Conservation (phyloP, 805 yeast genomes). For the Ogataea kodamae region DNA sequence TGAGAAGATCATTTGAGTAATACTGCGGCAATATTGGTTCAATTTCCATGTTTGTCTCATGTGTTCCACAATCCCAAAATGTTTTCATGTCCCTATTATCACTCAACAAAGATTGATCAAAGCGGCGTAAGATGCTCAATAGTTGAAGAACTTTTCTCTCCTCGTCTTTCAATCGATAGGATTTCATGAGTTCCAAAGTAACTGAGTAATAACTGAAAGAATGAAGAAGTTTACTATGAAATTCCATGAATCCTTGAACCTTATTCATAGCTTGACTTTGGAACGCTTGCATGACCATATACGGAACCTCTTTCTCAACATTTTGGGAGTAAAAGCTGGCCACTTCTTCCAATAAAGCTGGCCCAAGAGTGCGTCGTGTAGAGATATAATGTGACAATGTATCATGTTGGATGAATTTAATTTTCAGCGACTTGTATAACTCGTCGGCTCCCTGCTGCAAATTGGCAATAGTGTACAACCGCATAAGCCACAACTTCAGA, state of each 20-base stretch:
- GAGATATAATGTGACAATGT: slow-evolving; percentile 54
- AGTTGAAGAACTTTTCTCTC: slow-evolving; percentile 13
- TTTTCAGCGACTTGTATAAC: slow-evolving; percentile 52
- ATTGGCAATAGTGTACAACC: slow-evolving; percentile 58
- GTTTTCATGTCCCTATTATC: slow-evolving; percentile 63
- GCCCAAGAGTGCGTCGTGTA: slow-evolving; percentile 40
- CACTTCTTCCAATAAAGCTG: slow-evolving; percentile 35
- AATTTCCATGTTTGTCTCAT: slow-evolving; percentile 26
- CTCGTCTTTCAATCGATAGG: slow-evolving; percentile 32
- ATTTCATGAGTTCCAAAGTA: slow-evolving; percentile 34
- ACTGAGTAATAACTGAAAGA: slow-evolving; percentile 47
- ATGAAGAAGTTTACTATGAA: slow-evolving; percentile 47
- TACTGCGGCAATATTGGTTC: slow-evolving; percentile 17
- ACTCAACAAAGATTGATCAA: slow-evolving; percentile 27
- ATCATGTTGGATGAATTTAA: slow-evolving; percentile 77
- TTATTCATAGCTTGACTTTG: slow-evolving; percentile 62
- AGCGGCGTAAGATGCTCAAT: slow-evolving; percentile 15
- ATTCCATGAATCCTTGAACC: slow-evolving; percentile 59
- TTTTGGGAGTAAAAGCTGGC: slow-evolving; percentile 49
- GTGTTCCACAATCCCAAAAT: slow-evolving; percentile 49
- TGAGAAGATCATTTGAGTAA: slow-evolving; percentile 31
- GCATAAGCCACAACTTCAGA: slow-evolving; percentile 66
- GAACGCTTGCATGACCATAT: slow-evolving; percentile 50
- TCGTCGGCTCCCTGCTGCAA: slow-evolving; percentile 45
- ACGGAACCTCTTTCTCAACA: slow-evolving; percentile 47